Evolutionary conservation across 192 early-diverging fungal genomes (phyloP).

Genomic region (Funneliformis mosseae): DNA sequence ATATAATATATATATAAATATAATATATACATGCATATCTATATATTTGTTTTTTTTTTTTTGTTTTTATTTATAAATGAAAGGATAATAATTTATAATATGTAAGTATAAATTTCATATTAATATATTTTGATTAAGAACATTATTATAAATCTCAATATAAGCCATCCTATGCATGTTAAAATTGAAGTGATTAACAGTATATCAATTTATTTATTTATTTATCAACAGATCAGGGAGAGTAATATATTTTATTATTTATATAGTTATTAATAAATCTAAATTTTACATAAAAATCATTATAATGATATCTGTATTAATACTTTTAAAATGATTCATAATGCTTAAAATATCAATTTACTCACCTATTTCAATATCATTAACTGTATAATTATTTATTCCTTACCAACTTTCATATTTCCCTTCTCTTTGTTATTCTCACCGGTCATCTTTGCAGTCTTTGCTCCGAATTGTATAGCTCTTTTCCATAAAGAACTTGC

Average conservation of each 20-base stretch:
- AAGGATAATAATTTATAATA: not conserved
- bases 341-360: no score
- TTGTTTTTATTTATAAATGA: not conserved
- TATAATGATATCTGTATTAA: not conserved
- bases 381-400: not conserved
- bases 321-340: not conserved
- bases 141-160: not conserved
- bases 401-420: slow-evolving; percentile 33
- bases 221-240: no score
- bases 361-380: no score
- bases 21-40: no score
- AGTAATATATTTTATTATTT: no score
- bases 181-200: no score
- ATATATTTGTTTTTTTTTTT: not conserved
- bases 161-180: no score
- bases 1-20: no score
- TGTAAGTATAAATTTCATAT: not conserved
- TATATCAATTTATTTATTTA: no score
- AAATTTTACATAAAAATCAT: no score
- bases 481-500: slow-evolving; percentile 79
- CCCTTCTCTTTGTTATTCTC: slow-evolving; percentile 41
- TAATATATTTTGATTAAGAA: not conserved
- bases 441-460: slow-evolving; percentile 90
- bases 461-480: slow-evolving; percentile 97
- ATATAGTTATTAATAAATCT: no score